Evolutionary conservation across 805 yeast species (phyloP), one percentile per base, ranked within the genome.

Genomic region (Ogataea populi-albae): DNA sequence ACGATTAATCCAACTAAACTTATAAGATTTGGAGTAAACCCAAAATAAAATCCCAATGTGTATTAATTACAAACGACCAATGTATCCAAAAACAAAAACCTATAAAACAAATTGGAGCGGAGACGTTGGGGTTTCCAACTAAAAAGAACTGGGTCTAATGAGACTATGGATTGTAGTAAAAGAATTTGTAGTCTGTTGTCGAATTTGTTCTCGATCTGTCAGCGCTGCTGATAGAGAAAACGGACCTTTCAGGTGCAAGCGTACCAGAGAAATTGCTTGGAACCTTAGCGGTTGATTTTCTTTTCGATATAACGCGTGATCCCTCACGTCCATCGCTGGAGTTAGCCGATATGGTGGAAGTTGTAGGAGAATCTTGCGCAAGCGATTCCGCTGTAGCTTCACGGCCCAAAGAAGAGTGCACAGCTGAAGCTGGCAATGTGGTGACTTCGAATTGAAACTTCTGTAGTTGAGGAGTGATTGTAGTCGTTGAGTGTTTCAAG

Each of bases 331-430:
- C 43, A 12, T 43, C 41, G 12, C 26, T 26, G 3, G 51, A 47
- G 26, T 34, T 40, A 16, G 52, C 44, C 9, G 50, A 47, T n/a
- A 50, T 46, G 7, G 48, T 50, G n/a, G 49, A 47, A 18, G 47
- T 30, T 12, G 45, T 37, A n/a, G 46, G 43, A 12, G 45, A 41
- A 8, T 25, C 32, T 19, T 38, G 41, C 9, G 32, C 35, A 20
- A 27, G 15, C 3, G 27, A 26, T 3, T 20, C 28, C 19, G 16
- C 22, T 30, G 27, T 33, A 24, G 17, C 34, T 9, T 18, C 17
- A 6, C 32, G 22, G 23, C 27, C 18, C 8, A 25, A 29, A 2
- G 35, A 23, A 17, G 37, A 16, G 17, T 30, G 26, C 18, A 20
- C 31, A 15, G n/a, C 26, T 18, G 26, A 17, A 5, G 39, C 31